Evolutionary conservation across 345 rosid species (phyloP).

Genomic region (Odontarrhena argentea): DNA sequence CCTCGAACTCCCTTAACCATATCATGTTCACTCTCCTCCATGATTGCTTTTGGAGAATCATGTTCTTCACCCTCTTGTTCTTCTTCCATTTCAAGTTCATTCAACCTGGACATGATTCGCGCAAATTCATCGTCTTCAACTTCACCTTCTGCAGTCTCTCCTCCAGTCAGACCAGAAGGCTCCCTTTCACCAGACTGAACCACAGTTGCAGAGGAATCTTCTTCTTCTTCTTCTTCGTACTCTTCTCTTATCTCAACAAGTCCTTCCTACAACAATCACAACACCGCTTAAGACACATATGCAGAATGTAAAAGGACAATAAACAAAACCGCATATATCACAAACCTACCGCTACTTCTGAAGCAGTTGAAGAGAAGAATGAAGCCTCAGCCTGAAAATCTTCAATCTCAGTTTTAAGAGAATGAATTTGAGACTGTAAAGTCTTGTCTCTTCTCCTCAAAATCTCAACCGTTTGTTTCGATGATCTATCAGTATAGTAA

Average conservation of each 20-base stretch:
- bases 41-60: constrained; percentile 13
- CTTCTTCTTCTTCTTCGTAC: constrained; percentile 53
- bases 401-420: constrained; percentile 66
- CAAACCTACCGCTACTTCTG: constrained; percentile 71
- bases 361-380: constrained; percentile 72
- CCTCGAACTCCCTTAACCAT: constrained; percentile 38
- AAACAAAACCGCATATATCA: too few species aligned
- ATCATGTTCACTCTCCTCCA: constrained; percentile 28
- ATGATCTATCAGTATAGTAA: constrained; percentile 70
- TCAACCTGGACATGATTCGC: constrained; percentile 72
- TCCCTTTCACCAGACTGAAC: constrained; percentile 16
- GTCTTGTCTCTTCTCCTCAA: constrained; percentile 75
- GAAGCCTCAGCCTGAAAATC: constrained; percentile 82
- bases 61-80: constrained; percentile 63
- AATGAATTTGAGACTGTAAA: constrained; percentile 60
- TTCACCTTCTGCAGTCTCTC: constrained; percentile 42
- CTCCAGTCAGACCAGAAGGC: constrained; percentile 19
- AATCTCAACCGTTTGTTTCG: constrained; percentile 76
- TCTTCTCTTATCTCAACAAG: constrained; percentile 93
- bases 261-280: constrained; percentile 59
- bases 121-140: constrained; percentile 70
- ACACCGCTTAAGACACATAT: not conserved
- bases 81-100: constrained; percentile 92
- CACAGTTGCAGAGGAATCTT: constrained; percentile 37
- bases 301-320: not conserved